These are phyloP conservation scores for Zalerion maritima DNA, from an alignment of 495 filamentous ascomycete genomes.

Conservation along the genomic window DNA sequence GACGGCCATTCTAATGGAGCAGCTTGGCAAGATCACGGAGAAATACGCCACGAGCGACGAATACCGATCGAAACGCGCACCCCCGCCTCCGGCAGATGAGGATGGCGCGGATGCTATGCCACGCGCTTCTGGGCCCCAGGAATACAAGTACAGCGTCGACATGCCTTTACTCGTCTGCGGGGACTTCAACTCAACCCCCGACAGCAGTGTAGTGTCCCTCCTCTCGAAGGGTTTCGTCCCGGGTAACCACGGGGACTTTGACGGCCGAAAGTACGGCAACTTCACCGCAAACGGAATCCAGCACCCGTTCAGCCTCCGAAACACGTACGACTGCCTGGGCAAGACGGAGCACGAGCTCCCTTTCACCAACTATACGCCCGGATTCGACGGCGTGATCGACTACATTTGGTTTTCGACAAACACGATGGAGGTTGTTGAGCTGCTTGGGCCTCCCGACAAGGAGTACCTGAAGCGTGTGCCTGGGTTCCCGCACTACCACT, in stretches of 20 bases:
- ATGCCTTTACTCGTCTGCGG: constrained; percentile 87
- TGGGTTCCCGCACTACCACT: constrained; percentile 94
- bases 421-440: constrained; percentile 66
- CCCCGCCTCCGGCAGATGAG: constrained; percentile 23
- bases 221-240: constrained; percentile 58
- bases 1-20: constrained; percentile 85
- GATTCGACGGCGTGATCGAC: constrained; percentile 80
- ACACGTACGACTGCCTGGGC: constrained; percentile 57
- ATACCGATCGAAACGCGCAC: constrained; percentile 16
- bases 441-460: constrained; percentile 83
- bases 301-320: constrained; percentile 88
- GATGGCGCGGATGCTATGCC: constrained; percentile 32
- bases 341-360: constrained; percentile 58
- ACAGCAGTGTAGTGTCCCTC: constrained; percentile 79
- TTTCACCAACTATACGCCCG: constrained; percentile 93
- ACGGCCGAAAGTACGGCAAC: constrained; percentile 61
- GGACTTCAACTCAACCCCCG: constrained; percentile 82
- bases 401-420: constrained; percentile 97
- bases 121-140: constrained; percentile 44
- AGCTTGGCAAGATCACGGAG: constrained; percentile 68
- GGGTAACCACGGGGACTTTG: constrained; percentile 62
- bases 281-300: constrained; percentile 82
- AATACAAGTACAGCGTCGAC: constrained; percentile 70
- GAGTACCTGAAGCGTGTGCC: constrained; percentile 82
- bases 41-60: constrained; percentile 52